Evolutionary conservation across 352 stramenopile species (phyloP).

Genomic region (Saprolegnia diclina): DNA sequence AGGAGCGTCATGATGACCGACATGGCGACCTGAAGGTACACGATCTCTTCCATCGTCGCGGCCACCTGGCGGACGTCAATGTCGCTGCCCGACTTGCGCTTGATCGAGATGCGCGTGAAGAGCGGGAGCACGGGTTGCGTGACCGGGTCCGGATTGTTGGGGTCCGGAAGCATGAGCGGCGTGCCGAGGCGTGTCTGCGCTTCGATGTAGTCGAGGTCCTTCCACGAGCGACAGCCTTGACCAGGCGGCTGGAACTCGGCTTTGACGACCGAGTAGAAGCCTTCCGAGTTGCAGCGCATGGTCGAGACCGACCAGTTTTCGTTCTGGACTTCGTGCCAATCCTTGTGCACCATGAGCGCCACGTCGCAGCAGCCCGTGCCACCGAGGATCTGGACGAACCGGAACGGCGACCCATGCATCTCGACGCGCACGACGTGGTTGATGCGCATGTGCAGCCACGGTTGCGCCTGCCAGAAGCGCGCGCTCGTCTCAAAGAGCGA

Average conservation of each 20-base stretch:
- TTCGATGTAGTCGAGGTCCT: conserved; percentile 27
- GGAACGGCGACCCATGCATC: conserved; percentile 14
- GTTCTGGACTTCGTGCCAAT: conserved; percentile 25
- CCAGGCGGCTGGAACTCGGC: conserved; percentile 25
- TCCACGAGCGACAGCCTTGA: conserved; percentile 26
- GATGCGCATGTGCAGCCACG: conserved; percentile 28
- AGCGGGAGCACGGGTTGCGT: conserved; percentile 19
- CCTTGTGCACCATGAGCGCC: conserved; percentile 19
- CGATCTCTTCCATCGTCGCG: conserved; percentile 22
- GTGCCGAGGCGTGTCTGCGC: conserved; percentile 15
- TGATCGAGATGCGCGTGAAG: conserved; percentile 27
- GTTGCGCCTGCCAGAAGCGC: conserved; percentile 16
- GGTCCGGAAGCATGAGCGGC: conserved; percentile 15
- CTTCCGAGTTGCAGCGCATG: conserved; percentile 16
- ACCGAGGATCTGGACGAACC: conserved; percentile 24
- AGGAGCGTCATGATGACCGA: conserved; percentile 21
- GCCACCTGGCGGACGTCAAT: conserved; percentile 25
- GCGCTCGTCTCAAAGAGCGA: conserved; percentile 15
- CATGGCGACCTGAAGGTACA: conserved; percentile 26
- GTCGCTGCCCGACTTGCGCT: conserved; percentile 22
- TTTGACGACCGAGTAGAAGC: conserved; percentile 24
- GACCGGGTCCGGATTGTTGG: conserved; percentile 17
- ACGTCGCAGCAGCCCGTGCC: conserved; percentile 27
- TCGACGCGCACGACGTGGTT: conserved; percentile 26
- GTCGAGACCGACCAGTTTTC: conserved; percentile 26